phyloP scores from a whole-genome alignment of 176 grass and related monocot species.

The Phoenix roebelenii region DNA sequence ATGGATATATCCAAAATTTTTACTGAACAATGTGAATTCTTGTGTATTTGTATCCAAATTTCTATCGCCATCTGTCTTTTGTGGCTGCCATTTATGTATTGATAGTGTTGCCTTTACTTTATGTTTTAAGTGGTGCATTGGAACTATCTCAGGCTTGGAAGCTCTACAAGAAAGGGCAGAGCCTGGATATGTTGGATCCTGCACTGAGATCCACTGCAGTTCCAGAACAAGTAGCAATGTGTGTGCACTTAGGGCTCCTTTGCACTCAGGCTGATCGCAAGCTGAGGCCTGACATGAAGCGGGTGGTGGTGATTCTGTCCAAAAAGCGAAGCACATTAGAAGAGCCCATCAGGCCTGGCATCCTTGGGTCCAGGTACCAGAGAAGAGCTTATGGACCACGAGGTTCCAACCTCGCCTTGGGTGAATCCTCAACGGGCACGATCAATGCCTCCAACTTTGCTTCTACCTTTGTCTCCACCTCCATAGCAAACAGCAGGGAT shows the following conservation, averaged over 20 bases:
- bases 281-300: slow-evolving; percentile 79
- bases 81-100: too few relatives aligned
- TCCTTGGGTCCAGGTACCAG: slow-evolving; percentile 43
- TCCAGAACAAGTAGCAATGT: slow-evolving; percentile 56
- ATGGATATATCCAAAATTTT: too few relatives aligned
- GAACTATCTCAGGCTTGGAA: slow-evolving; percentile 48
- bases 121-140: too few relatives aligned
- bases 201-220: slow-evolving; percentile 32
- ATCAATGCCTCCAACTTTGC: slow-evolving; percentile 32
- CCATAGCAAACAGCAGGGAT: slow-evolving; percentile 19
- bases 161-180: slow-evolving; percentile 63
- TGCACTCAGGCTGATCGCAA: slow-evolving; percentile 75
- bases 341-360: slow-evolving; percentile 59
- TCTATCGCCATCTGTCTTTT: too few relatives aligned
- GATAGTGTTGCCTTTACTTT: too few relatives aligned
- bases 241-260: slow-evolving; percentile 62
- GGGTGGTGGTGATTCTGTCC: slow-evolving; percentile 65
- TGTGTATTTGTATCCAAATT: too few relatives aligned
- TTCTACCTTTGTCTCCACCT: slow-evolving; percentile 30
- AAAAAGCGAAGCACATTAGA: slow-evolving; percentile 64
- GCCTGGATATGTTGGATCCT: slow-evolving; percentile 58
- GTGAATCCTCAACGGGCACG: slow-evolving; percentile 42
- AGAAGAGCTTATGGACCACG: slow-evolving; percentile 30
- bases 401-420: slow-evolving; percentile 26
- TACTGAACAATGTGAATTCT: too few relatives aligned